Base-by-base conservation (phyloP, 2,329 filamentous ascomycete species). In the Colletotrichum tanaceti region DNA sequence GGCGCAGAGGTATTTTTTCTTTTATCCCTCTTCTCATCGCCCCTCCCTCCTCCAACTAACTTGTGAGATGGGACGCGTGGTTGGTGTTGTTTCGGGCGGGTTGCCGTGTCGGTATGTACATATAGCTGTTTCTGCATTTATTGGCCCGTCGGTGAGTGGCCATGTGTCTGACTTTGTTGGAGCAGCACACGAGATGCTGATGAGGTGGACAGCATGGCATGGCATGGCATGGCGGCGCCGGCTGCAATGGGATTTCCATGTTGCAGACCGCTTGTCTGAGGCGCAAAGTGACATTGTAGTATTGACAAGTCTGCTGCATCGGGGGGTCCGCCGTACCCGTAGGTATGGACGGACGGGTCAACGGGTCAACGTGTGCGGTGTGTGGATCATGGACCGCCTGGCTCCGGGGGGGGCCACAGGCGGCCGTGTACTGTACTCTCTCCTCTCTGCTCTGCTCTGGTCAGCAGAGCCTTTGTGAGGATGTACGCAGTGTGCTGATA, bases 121-220 rank as follows among this genome's bases (percentile, higher is more conserved):
- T n/a, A n/a, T 46, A 11, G 55, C 38, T 54, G 66, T 59, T 55
- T 43, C 43, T 66, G 62, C 66, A 55, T 65, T 38, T 44, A 55
- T 39, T 52, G 62, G 55, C 44, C 55, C 43, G 22, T 60, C 55
- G 65, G 62, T 61, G 62, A 66, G 44, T 14, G 41, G n/a, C 66
- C 62, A 66, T 66, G 60, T 55, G 66, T 52, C 57, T 50, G 43
- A 69, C 62, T 59, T 61, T 61, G 66, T 61, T 69, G 62, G 50
- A 62, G 35, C 44, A 49, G 22, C n/a, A 65, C 53, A 46, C 35
- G 46, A 58, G 61, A 55, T 14, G 58, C 46, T 41, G 46, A 60
- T 41, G 58, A 52, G 35, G 58, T 60, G 58, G 58, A 60, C 58
- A 38, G 13, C 44, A 60, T 52, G 58, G 46, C 58, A 60, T 50